A percentile compares a stretch with the other conserved stretches of the same genome.
Conservation (phyloP, 352 stramenopile species). For the Pilasporangium apinafurcum region DNA sequence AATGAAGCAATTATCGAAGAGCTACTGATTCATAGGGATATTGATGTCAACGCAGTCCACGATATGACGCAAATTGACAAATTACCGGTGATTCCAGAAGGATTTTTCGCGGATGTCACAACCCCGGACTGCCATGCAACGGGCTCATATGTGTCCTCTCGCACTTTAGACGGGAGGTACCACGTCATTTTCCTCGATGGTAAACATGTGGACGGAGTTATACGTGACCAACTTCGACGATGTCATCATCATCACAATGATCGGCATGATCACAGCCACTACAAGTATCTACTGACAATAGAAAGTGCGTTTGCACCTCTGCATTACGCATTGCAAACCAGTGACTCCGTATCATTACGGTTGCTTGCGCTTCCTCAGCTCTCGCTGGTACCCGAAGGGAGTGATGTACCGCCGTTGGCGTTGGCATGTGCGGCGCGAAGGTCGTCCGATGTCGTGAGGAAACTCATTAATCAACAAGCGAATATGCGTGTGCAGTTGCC, state of each 20-base stretch:
- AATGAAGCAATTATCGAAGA: slow-evolving; percentile 47
- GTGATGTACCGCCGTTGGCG: slow-evolving; percentile 44
- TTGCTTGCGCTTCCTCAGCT: slow-evolving; percentile 24
- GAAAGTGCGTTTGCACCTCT: slow-evolving; percentile 47
- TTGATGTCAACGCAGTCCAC: slow-evolving; percentile 52
- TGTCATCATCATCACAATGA: slow-evolving; percentile 1
- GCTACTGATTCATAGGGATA: slow-evolving; percentile 10
- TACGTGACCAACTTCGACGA: slow-evolving; percentile 22
- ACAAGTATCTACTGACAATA: slow-evolving; percentile 41
- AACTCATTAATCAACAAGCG: slow-evolving; percentile 35
- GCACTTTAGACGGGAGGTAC: slow-evolving; percentile 40
- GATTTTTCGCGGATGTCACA: slow-evolving; percentile 14
- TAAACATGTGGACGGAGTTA: slow-evolving; percentile 24
- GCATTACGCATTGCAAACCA: slow-evolving; percentile 54
- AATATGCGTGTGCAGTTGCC: slow-evolving; percentile 62
- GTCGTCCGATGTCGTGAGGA: slow-evolving; percentile 25
- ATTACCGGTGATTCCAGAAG: slow-evolving; percentile 22
- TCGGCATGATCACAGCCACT: background rate
- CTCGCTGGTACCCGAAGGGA: slow-evolving; percentile 33
- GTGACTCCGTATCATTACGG: slow-evolving; percentile 21
- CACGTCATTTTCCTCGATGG: slow-evolving; percentile 49
- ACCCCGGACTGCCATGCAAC: slow-evolving; percentile 11
- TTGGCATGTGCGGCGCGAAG: slow-evolving; percentile 48
- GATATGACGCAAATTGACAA: slow-evolving; percentile 43
- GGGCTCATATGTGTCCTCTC: slow-evolving; percentile 34